A percentile compares a stretch with the other conserved stretches of the same genome.
phyloP scores from a whole-genome alignment of 495 filamentous ascomycete species.

The Penicillium ucsense region DNA sequence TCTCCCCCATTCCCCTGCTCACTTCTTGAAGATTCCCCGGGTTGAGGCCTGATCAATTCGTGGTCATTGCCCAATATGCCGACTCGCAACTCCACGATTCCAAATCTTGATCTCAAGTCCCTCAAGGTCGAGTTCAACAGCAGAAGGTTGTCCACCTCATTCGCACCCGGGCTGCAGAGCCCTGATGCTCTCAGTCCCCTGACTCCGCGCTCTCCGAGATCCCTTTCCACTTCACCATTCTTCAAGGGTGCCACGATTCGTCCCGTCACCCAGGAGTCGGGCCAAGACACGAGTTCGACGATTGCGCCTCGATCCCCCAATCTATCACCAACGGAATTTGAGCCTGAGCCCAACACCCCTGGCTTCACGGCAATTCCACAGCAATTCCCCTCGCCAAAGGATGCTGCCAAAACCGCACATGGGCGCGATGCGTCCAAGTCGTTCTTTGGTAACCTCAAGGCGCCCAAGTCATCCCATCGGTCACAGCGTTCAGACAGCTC shows the following conservation, averaged over 20 bases:
- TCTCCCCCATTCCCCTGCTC: not conserved
- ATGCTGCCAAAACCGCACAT: slow-evolving; percentile 32
- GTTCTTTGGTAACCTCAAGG: slow-evolving; percentile 48
- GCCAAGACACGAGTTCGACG: slow-evolving; percentile 25
- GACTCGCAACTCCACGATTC: slow-evolving; percentile 30
- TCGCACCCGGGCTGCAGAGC: slow-evolving; percentile 29
- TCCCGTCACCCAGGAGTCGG: slow-evolving; percentile 34
- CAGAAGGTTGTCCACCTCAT: slow-evolving; percentile 24
- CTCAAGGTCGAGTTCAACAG: slow-evolving; percentile 23
- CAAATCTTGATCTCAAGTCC: slow-evolving; percentile 36
- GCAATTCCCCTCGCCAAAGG: slow-evolving; percentile 41
- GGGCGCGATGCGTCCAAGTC: slow-evolving; percentile 44
- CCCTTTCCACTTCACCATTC: slow-evolving; percentile 31
- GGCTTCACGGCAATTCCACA: slow-evolving; percentile 45
- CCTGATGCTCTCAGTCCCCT: slow-evolving; percentile 33
- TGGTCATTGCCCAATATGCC: slow-evolving; percentile 29
- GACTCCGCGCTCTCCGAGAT: slow-evolving; percentile 36
- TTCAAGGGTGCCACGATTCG: slow-evolving; percentile 37
- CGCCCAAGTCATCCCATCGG: slow-evolving; percentile 43
- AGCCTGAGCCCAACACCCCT: slow-evolving; percentile 32
- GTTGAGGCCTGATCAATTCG: slow-evolving; percentile 2
- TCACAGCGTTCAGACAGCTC: slow-evolving; percentile 34
- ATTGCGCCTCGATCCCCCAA: slow-evolving; percentile 20
- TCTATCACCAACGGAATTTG: slow-evolving; percentile 17
- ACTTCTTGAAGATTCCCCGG: not conserved